These are phyloP conservation scores for Suillus paluster DNA, from an alignment of 768 basidiomycete genomes.

Conservation along the genomic window DNA sequence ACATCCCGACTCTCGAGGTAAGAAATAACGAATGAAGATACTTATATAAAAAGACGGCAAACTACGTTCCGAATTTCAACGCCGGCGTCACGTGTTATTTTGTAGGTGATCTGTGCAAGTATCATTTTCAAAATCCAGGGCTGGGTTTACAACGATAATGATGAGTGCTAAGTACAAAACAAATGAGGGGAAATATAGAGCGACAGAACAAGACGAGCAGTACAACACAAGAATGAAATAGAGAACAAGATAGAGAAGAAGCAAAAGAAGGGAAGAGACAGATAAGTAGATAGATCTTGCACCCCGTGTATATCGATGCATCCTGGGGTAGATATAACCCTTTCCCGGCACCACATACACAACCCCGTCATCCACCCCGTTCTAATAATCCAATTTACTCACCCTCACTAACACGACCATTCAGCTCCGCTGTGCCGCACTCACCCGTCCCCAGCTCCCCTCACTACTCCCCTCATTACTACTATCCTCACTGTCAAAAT, in stretches of 20 bases:
- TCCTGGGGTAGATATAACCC: too few species aligned
- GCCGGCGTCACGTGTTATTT: too few species aligned
- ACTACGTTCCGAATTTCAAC: too few species aligned
- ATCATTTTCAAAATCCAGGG: not conserved
- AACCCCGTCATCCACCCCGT: not conserved
- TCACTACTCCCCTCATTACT: not conserved
- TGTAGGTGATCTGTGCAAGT: too few species aligned
- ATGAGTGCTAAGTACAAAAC: too few species aligned
- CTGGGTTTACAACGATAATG: not conserved
- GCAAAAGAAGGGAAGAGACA: not conserved
- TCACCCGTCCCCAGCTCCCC: not conserved
- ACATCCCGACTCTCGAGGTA: too few species aligned
- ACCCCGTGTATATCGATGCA: too few species aligned
- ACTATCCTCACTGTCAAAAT: not conserved
- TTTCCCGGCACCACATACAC: not conserved
- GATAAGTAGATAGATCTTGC: too few species aligned
- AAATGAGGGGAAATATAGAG: not conserved
- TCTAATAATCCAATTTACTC: not conserved
- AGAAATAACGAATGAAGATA: too few species aligned
- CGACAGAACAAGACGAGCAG: not conserved
- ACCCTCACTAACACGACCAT: not conserved
- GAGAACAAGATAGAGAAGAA: not conserved
- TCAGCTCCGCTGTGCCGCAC: not conserved
- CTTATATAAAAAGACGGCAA: too few species aligned
- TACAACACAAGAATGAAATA: not conserved